Percentiles rank a stretch among this genome's conserved stretches.
Evolutionary conservation across 164 flowering plant species (phyloP).

Genomic region (Macadamia tetraphylla): DNA sequence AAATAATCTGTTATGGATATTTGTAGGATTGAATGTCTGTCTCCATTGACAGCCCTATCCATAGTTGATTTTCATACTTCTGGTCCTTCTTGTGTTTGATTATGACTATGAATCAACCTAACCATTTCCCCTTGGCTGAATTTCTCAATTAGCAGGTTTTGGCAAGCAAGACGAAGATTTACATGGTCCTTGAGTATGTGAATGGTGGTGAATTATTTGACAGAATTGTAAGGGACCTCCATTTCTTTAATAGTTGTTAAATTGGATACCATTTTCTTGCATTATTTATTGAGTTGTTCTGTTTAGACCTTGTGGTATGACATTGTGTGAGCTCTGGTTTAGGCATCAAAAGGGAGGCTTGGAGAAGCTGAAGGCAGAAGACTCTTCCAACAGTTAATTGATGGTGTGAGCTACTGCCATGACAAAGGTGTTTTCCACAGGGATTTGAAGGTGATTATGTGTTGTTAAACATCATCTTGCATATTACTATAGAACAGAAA

Average conservation of each 20-base stretch:
- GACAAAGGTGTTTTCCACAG: constrained; percentile 83
- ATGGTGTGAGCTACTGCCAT: constrained; percentile 88
- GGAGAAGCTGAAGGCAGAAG: constrained; percentile 61
- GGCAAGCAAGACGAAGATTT: constrained; percentile 89
- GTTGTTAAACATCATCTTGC: not conserved
- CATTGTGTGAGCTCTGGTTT: constrained; percentile 4
- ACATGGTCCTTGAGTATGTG: constrained; percentile 85
- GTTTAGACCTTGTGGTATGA: not conserved
- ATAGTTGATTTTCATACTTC: not conserved
- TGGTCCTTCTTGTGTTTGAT: not conserved
- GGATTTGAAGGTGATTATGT: constrained; percentile 68
- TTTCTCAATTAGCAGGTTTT: constrained; percentile 49
- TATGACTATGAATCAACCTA: not conserved
- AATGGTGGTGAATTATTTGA: constrained; percentile 87
- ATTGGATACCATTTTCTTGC: not conserved
- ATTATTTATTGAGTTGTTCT: not conserved
- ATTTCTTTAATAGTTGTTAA: not conserved
- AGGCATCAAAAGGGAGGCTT: constrained; percentile 68
- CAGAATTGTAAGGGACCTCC: constrained; percentile 60
- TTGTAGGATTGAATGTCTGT: not conserved
- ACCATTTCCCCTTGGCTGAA: not conserved
- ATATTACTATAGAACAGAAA: too few species aligned
- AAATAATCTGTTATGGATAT: not conserved
- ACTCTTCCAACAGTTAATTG: constrained; percentile 84
- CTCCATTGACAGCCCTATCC: not conserved